Percentiles rank a stretch among this genome's conserved stretches.
Evolutionary conservation across 352 stramenopile species (phyloP).

Genomic region (Pythium folliculosum): DNA sequence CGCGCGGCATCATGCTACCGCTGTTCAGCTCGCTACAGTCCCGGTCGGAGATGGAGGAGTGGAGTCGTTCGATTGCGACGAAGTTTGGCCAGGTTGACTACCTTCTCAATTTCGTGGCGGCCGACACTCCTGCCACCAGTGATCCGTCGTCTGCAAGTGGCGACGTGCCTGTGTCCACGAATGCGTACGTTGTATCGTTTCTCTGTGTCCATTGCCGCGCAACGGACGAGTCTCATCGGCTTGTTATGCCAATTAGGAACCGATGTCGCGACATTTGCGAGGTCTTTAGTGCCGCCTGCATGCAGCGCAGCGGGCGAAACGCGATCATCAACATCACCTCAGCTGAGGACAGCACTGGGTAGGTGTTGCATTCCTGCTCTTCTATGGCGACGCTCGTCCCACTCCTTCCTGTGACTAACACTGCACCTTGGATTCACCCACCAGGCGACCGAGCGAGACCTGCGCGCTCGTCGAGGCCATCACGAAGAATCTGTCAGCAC

Average conservation of each 20-base stretch:
- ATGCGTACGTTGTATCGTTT: slow-evolving; percentile 3
- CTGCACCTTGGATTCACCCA: too few species aligned
- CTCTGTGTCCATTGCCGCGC: not conserved
- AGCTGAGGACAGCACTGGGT: slow-evolving; percentile 21
- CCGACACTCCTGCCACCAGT: not conserved
- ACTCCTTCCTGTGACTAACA: too few species aligned
- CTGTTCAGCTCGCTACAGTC: slow-evolving; percentile 53
- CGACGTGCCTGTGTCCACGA: slow-evolving; percentile 11
- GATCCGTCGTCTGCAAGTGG: not conserved
- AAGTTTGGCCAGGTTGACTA: slow-evolving; percentile 71
- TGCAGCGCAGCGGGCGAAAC: slow-evolving; percentile 22
- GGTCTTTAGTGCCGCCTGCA: slow-evolving; percentile 30
- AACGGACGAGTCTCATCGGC: not conserved
- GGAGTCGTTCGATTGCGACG: slow-evolving; percentile 49
- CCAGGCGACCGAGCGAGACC: slow-evolving; percentile 1
- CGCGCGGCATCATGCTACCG: slow-evolving; percentile 57
- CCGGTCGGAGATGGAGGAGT: slow-evolving; percentile 53
- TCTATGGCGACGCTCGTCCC: not conserved
- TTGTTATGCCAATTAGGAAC: slow-evolving; percentile 18
- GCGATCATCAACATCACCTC: slow-evolving; percentile 41
- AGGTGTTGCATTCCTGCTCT: not conserved
- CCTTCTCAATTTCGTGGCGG: slow-evolving; percentile 62
- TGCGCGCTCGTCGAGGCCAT: slow-evolving; percentile 35
- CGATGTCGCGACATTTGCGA: slow-evolving; percentile 35
- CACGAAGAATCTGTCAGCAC: slow-evolving; percentile 41